These are phyloP conservation scores for Gastrodia elata DNA, from an alignment of 106 monocot genomes.

Conservation along the genomic window DNA sequence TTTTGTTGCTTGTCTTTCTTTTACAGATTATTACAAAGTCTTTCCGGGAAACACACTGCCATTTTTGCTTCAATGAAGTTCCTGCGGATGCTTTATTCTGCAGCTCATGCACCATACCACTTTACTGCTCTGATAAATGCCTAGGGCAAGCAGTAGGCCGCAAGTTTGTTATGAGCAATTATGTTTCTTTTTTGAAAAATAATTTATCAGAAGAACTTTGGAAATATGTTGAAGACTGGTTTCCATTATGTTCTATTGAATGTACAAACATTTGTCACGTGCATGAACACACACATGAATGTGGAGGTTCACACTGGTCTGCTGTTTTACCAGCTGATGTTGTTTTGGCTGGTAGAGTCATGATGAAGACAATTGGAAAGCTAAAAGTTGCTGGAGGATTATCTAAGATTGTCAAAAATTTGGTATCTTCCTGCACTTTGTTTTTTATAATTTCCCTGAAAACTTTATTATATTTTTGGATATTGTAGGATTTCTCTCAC, in stretches of 20 bases:
- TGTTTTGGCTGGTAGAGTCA: constrained; percentile 71
- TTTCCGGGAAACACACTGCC: constrained; percentile 75
- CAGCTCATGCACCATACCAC: constrained; percentile 67
- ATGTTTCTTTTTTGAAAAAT: constrained; percentile 3
- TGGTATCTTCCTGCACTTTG: constrained; percentile 21
- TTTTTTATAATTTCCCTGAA: background rate
- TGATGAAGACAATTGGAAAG: constrained; percentile 34
- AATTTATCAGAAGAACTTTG: constrained; percentile 24
- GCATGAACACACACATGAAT: constrained; percentile 89
- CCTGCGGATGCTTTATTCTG: constrained; percentile 69
- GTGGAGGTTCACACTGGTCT: constrained; percentile 82
- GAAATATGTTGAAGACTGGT: constrained; percentile 20
- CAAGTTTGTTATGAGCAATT: constrained; percentile 9
- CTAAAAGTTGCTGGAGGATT: constrained; percentile 12
- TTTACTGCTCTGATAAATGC: constrained; percentile 79
- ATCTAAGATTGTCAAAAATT: constrained; percentile 14
- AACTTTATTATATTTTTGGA: background rate
- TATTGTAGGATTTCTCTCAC: constrained; percentile 61
- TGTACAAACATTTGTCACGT: constrained; percentile 14
- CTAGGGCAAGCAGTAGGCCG: constrained; percentile 36
- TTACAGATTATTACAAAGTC: constrained; percentile 70
- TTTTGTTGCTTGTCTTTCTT: constrained; percentile 24
- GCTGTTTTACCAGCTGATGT: constrained; percentile 72
- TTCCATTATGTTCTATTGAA: background rate
- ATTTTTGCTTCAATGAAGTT: constrained; percentile 74